A percentile compares a stretch with the other conserved stretches of the same genome.
These are phyloP conservation scores for Xerocomellus intermedius DNA, from an alignment of 768 basidiomycete genomes.

Conservation along the genomic window DNA sequence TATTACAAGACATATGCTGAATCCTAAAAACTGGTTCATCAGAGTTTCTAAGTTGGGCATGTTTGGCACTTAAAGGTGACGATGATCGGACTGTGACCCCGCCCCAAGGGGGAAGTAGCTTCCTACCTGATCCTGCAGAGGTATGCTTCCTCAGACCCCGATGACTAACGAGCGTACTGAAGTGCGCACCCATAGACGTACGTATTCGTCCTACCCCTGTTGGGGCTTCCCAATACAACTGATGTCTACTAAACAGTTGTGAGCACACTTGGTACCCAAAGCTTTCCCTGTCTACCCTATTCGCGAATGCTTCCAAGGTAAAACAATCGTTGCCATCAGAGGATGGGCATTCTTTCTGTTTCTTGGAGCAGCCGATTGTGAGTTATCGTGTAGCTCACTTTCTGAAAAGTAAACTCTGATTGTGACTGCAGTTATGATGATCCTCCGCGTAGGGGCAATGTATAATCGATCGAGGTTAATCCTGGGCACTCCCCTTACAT, in stretches of 20 bases:
- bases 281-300: too few relatives aligned
- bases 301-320: not conserved
- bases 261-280: too few relatives aligned
- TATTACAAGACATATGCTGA: not conserved
- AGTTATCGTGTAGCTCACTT: not conserved
- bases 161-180: not conserved
- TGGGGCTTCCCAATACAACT: not conserved
- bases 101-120: slow-evolving; percentile 1
- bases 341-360: not conserved
- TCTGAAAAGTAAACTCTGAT: too few relatives aligned
- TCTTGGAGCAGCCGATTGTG: not conserved
- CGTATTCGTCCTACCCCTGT: not conserved
- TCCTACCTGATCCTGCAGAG: not conserved
- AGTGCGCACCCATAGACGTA: not conserved
- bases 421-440: too few relatives aligned
- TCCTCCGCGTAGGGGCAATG: slow-evolving; percentile 1
- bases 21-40: not conserved
- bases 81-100: not conserved
- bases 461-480: not conserved
- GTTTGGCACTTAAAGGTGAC: not conserved
- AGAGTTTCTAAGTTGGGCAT: not conserved
- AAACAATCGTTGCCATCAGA: too few relatives aligned
- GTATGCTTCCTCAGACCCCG: not conserved
- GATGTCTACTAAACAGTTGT: not conserved
- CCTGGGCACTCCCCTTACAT: not conserved